A percentile compares a stretch with the other conserved stretches of the same genome.
Conservation (phyloP, 345 rosid species). For the Raphanus sativus region DNA sequence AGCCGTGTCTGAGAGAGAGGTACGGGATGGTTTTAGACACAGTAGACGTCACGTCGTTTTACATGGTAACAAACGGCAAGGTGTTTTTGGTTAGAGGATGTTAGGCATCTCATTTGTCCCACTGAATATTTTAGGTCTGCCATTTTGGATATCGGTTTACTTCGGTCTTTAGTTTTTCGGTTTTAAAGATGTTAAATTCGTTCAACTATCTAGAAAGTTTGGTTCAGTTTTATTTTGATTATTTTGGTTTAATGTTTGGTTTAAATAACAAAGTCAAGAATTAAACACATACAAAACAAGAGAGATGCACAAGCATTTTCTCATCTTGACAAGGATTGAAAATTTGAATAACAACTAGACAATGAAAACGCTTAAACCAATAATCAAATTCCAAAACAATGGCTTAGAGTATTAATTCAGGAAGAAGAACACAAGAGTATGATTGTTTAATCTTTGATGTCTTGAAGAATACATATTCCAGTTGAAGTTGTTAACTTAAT, state of each 20-base stretch:
- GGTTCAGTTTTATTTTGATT: too few relatives aligned
- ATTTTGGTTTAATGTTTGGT: too few relatives aligned
- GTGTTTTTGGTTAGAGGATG: background rate
- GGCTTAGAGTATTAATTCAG: background rate
- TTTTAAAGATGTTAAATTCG: too few relatives aligned
- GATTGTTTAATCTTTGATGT: conserved; percentile 9
- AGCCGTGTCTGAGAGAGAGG: background rate
- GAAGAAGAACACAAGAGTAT: background rate
- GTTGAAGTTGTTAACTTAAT: background rate
- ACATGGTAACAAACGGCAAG: conserved; percentile 8
- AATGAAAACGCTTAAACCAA: background rate
- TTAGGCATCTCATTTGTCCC: background rate
- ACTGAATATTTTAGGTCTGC: too few relatives aligned
- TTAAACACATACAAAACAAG: background rate
- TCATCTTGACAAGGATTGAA: background rate
- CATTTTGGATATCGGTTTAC: too few relatives aligned
- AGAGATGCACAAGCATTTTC: background rate
- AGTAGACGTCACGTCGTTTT: conserved; percentile 30
- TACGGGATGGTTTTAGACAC: background rate
- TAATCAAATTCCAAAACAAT: background rate
- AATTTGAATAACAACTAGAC: background rate
- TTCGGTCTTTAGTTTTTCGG: too few relatives aligned
- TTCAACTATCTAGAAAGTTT: too few relatives aligned
- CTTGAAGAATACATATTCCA: background rate
- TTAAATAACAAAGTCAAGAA: too few relatives aligned